Evolutionary conservation across 495 filamentous ascomycete species (phyloP), one percentile per base, ranked within the genome.

Genomic region (Echria macrotheca): DNA sequence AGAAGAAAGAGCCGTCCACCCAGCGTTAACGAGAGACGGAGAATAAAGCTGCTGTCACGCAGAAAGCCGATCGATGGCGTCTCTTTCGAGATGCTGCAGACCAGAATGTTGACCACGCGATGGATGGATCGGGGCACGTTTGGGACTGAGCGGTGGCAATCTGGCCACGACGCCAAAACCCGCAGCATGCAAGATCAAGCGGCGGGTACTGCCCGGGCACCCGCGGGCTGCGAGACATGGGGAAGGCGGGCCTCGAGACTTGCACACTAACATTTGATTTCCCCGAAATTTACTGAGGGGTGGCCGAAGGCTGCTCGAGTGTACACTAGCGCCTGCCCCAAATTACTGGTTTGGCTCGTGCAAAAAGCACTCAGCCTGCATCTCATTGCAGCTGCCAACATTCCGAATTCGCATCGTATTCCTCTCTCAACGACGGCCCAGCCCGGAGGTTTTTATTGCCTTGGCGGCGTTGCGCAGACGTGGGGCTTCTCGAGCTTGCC

Each of bases 21-120:
- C n/a, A 24, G 35, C 17, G 36, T 40, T 32, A 53, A 53, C 50
- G 50, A 53, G 50, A 42, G 50, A 53, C 50, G 41, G 42, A 52
- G 50, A 47, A 53, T 24, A 41, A 52, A 45, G 40, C 26, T 28
- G 41, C 3, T 39, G 33, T 26, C 40, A 18, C 14, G 39, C 11
- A 24, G n/a, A 45, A 29, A 32, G 18, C 22, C 24, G 12, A 26
- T 9, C 9, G 38, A 12, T 15, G 10, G 47, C 47, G 47, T 22
- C 36, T 43, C 39, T 35, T 38, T 31, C 45, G 33, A 39, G 45
- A 48, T 48, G 35, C 23, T 39, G 24, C 19, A 38, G 33, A n/a
- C n/a, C n/a, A n/a, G n/a, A n/a, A n/a, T n/a, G n/a, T n/a, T n/a
- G n/a, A n/a, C n/a, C n/a, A 25, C 17, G 29, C 26, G 22, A 50